phyloP scores from a whole-genome alignment of 148 eudicot species.

The Fagopyrum tataricum region DNA sequence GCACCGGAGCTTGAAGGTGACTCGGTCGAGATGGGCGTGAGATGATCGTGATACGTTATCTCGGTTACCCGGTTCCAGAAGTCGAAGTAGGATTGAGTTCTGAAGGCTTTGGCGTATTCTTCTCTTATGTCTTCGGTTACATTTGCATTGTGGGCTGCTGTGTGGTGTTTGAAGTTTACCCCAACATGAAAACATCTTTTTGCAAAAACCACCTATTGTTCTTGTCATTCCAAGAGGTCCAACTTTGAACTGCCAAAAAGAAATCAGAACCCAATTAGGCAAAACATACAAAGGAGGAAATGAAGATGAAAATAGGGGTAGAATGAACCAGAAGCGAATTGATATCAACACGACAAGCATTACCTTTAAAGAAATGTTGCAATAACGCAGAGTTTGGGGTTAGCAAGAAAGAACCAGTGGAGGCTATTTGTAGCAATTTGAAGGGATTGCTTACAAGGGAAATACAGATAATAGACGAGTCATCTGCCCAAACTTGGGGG shows the following conservation, averaged over 20 bases:
- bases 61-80: slow-evolving; percentile 79
- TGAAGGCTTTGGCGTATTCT: slow-evolving; percentile 93
- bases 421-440: neutral
- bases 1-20: slow-evolving; percentile 44
- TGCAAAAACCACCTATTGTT: neutral
- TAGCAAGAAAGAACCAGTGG: neutral
- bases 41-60: slow-evolving; percentile 22
- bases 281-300: neutral
- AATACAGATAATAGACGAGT: neutral
- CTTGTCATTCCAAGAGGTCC: neutral
- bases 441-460: neutral
- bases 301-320: neutral
- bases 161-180: slow-evolving; percentile 2
- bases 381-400: neutral
- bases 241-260: neutral
- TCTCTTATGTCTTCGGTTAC: slow-evolving; percentile 51
- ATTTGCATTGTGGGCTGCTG: neutral
- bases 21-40: slow-evolving; percentile 27
- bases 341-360: no score
- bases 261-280: neutral
- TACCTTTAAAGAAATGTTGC: neutral
- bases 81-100: slow-evolving; percentile 75
- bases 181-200: neutral
- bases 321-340: neutral
- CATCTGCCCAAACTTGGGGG: no score